Percentiles rank a stretch among this genome's conserved stretches.
Conservation (phyloP, 495 filamentous ascomycete species). For the Annulohypoxylon bovei region DNA sequence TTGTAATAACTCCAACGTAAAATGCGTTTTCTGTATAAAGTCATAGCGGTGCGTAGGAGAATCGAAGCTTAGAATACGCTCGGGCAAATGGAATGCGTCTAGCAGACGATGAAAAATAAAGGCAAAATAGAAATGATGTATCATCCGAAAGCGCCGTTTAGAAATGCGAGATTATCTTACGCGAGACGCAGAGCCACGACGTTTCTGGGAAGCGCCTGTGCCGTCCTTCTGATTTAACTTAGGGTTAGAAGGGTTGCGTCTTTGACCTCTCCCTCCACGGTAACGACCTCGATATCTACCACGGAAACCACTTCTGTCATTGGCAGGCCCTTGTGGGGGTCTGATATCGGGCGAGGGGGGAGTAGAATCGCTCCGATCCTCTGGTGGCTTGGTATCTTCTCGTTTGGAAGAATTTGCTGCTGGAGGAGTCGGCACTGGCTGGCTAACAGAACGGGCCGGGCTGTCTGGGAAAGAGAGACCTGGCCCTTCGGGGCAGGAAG, state of each 20-base stretch:
- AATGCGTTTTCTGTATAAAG: slow-evolving; percentile 3
- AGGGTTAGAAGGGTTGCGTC: slow-evolving; percentile 32
- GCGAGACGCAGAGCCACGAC: slow-evolving; percentile 13
- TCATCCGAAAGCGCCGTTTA: neutral
- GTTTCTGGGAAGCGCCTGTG: slow-evolving; percentile 14
- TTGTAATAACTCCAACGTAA: slow-evolving; percentile 8
- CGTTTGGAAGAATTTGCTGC: neutral
- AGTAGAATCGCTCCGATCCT: slow-evolving; percentile 1
- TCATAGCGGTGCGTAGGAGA: slow-evolving; percentile 7
- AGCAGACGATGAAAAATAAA: slow-evolving; percentile 6
- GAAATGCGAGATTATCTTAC: slow-evolving; percentile 14
- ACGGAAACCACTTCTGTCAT: slow-evolving; percentile 35
- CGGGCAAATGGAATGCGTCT: slow-evolving; percentile 7
- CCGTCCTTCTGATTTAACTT: slow-evolving; percentile 20
- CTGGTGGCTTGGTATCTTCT: neutral
- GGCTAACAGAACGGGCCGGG: slow-evolving; percentile 43
- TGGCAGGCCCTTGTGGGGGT: slow-evolving; percentile 18
- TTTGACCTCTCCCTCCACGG: slow-evolving; percentile 37
- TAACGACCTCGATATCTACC: slow-evolving; percentile 43
- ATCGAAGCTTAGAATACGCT: slow-evolving; percentile 10
- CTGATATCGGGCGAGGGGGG: slow-evolving; percentile 8
- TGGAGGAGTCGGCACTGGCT: slow-evolving; percentile 40
- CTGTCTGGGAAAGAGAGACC: slow-evolving; percentile 32
- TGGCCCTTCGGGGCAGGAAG: slow-evolving; percentile 43
- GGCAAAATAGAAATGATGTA: slow-evolving; percentile 7